These are phyloP conservation scores for Quercus gilva DNA, from an alignment of 306 rosid genomes.

Conservation along the genomic window DNA sequence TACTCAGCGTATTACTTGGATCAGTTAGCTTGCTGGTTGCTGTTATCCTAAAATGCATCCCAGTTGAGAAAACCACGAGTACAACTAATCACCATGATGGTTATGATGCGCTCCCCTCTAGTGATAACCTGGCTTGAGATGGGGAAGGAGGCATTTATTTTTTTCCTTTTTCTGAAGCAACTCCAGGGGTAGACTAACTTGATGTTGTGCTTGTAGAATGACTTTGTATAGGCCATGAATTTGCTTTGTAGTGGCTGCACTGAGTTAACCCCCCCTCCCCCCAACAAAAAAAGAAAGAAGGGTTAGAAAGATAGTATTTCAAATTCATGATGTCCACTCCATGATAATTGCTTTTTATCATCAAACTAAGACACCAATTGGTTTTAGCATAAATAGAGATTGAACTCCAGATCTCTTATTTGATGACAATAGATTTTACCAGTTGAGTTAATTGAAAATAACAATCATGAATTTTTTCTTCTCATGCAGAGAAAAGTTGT, in stretches of 20 bases:
- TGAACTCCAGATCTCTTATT: too few species aligned
- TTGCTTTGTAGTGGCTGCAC: background rate
- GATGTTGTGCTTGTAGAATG: background rate
- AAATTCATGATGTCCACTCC: too few species aligned
- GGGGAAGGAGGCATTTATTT: background rate
- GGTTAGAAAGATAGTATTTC: background rate
- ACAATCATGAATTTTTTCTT: too few species aligned
- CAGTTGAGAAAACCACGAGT: slow-evolving; percentile 45
- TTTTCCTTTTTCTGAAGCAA: background rate
- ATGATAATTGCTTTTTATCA: too few species aligned
- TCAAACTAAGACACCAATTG: too few species aligned
- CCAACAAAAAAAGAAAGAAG: too few species aligned
- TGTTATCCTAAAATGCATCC: slow-evolving; percentile 74
- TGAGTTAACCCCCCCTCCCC: background rate
- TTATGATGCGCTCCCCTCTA: slow-evolving; percentile 63
- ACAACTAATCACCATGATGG: slow-evolving; percentile 59
- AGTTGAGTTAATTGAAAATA: too few species aligned
- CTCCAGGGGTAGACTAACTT: background rate
- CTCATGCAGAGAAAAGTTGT: too few species aligned
- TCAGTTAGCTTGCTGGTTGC: slow-evolving; percentile 71
- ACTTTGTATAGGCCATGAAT: background rate
- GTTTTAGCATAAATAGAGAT: too few species aligned
- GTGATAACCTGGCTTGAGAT: slow-evolving; percentile 54
- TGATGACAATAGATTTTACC: too few species aligned
- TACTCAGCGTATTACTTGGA: slow-evolving; percentile 67